phyloP scores from a whole-genome alignment of 1,284 basidiomycete genomes.

The Ganoderma leucocontextum region DNA sequence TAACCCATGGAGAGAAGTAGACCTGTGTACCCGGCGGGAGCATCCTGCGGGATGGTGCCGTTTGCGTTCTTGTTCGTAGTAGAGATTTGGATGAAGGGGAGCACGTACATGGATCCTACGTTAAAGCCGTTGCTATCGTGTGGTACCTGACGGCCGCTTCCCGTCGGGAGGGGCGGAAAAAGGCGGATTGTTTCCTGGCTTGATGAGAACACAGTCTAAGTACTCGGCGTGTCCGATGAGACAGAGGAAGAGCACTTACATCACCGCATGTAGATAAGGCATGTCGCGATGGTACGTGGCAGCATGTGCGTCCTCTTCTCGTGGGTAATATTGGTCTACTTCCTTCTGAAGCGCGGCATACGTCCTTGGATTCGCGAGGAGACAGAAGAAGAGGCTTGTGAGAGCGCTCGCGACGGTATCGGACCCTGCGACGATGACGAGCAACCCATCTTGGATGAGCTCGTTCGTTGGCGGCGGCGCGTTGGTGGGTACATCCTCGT shows the following conservation, averaged over 20 bases:
- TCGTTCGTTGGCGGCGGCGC: slow-evolving; percentile 20
- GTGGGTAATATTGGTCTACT: slow-evolving; percentile 39
- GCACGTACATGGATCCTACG: slow-evolving; percentile 40
- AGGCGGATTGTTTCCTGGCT: slow-evolving; percentile 69
- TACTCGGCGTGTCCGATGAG: not conserved
- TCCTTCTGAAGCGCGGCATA: slow-evolving; percentile 38
- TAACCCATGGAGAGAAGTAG: slow-evolving; percentile 36
- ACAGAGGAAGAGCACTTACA: slow-evolving; percentile 35
- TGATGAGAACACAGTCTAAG: slow-evolving; percentile 5
- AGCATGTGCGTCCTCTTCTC: slow-evolving; percentile 38
- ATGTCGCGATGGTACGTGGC: slow-evolving; percentile 37
- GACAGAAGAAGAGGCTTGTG: slow-evolving; percentile 33
- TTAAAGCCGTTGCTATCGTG: slow-evolving; percentile 32
- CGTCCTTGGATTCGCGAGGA: slow-evolving; percentile 33
- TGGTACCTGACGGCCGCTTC: slow-evolving; percentile 53
- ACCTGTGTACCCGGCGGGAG: slow-evolving; percentile 39
- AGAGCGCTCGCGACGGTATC: slow-evolving; percentile 42
- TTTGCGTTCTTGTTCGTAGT: not conserved
- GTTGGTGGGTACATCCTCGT: slow-evolving; percentile 29
- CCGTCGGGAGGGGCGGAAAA: slow-evolving; percentile 59
- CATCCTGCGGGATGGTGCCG: slow-evolving; percentile 22
- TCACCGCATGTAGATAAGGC: slow-evolving; percentile 43
- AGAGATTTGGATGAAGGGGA: not conserved
- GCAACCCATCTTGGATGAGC: slow-evolving; percentile 28
- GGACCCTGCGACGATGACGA: slow-evolving; percentile 41